Conservation (phyloP, 108 stramenopile species). For the Aurantiochytrium sp. region DNA sequence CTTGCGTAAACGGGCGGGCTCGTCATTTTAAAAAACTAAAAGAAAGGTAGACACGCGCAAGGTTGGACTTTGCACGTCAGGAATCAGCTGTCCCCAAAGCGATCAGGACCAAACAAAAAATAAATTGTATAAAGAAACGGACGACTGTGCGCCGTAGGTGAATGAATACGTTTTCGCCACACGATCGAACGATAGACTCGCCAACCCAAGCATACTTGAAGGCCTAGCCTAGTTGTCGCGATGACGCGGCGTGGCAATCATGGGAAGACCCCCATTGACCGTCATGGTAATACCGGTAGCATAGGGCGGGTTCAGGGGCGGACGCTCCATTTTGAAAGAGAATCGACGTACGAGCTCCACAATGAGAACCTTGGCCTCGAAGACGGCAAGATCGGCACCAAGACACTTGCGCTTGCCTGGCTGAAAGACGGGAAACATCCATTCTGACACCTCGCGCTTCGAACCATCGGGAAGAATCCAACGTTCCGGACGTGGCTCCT, state of each 20-base stretch:
- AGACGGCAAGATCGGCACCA: conserved; percentile 32
- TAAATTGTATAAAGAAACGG: no score
- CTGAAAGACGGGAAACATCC: conserved; percentile 33
- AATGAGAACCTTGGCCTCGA: conserved; percentile 33
- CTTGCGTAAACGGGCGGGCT: background rate
- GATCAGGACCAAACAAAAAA: no score
- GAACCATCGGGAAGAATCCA: conserved; percentile 26
- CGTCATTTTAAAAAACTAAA: background rate
- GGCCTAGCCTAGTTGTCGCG: no score
- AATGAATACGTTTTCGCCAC: no score
- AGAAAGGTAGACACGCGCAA: background rate
- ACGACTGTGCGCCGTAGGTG: no score
- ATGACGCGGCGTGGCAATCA: background rate
- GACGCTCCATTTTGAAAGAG: background rate
- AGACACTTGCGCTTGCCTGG: conserved; percentile 40
- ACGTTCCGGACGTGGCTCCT: conserved; percentile 42
- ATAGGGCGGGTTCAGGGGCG: background rate
- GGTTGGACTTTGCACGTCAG: background rate
- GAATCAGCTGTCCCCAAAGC: no score
- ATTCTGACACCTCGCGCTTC: conserved; percentile 21
- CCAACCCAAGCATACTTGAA: no score
- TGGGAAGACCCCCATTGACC: background rate
- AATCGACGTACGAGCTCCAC: background rate
- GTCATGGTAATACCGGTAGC: background rate
- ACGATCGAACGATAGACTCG: no score